Base-by-base conservation (phyloP, 441 rosid genomes). In the Oxalis stricta region DNA sequence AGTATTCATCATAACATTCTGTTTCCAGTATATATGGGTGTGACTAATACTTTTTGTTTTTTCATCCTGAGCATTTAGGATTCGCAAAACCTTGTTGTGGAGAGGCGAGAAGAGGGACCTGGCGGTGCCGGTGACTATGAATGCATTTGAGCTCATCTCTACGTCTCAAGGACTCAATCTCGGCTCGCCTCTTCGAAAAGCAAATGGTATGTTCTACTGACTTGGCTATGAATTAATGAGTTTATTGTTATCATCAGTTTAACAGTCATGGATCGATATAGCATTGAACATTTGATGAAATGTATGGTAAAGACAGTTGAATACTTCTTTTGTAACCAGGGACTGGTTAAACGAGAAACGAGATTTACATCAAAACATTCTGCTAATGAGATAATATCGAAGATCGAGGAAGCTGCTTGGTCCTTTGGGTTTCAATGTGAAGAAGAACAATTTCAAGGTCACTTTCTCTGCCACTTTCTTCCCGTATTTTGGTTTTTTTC, bases 61-160 rank as follows among this genome's bases (percentile, higher is more conserved):
- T 30, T 50, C 56, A 7, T 14, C 60, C 20, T 41, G 55, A 41
- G 40, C 15, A 50, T 24, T 51, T 59, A 92, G 97, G 81, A 74
- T 61, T 50, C 78, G 56, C 65, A 10, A 34, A 73, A 77, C 69
- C 89, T 87, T 60, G 94, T 92, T 38, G 95, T 84, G 70, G 99
- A 92, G 73, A 75, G 75, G 63, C 79, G 82, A 52, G 89, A 66
- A 60, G 80, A 67, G 59, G 78, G 82, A 37, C 64, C 61, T 22
- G 66, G n/a, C 47, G 31, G 77, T 73, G 34, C 99, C 99, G 51
- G 65, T 77, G 46, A 67, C 97, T 20, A 77, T 87, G 99, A 92
- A 92, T 71, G 97, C 99, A 11, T 92, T 92, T 66, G 97, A 92
- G 73, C 92, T 92, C 51, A 92, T 92, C 59, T 79, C 99, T 32